phyloP scores from a whole-genome alignment of 495 filamentous ascomycete genomes.

The Lindgomyces ingoldianus region DNA sequence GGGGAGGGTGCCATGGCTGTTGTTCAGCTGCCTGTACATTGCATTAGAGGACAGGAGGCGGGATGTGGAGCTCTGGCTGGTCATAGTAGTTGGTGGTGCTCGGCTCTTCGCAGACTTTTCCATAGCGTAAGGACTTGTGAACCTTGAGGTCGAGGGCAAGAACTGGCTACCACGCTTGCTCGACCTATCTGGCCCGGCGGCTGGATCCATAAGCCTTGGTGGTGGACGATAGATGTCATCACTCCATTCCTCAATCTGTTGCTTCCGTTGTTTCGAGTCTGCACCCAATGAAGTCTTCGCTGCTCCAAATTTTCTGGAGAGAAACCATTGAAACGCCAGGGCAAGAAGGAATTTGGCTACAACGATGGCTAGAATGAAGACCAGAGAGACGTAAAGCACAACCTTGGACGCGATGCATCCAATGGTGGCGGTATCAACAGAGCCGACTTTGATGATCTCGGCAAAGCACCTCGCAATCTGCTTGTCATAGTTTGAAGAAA shows the following conservation, averaged over 20 bases:
- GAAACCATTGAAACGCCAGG: conserved; percentile 91
- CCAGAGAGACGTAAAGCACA: conserved; percentile 90
- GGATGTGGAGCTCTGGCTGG: conserved; percentile 81
- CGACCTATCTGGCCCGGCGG: conserved; percentile 57
- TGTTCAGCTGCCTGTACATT: conserved; percentile 70
- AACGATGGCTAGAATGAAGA: conserved; percentile 91
- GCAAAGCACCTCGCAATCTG: conserved; percentile 78
- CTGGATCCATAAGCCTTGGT: conserved; percentile 71
- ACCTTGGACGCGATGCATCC: conserved; percentile 98
- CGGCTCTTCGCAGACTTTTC: conserved; percentile 56
- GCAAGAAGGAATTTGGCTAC: conserved; percentile 86
- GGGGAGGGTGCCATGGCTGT: conserved; percentile 63
- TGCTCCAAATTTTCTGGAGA: conserved; percentile 78
- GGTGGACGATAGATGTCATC: conserved; percentile 95
- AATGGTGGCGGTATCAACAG: conserved; percentile 92
- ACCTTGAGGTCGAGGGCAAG: conserved; percentile 83
- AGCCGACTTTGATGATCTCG: conserved; percentile 92
- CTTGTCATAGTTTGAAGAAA: conserved; percentile 76
- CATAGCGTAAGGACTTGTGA: conserved; percentile 88
- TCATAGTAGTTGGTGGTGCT: conserved; percentile 84
- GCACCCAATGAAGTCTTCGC: conserved; percentile 67
- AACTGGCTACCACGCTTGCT: conserved; percentile 83
- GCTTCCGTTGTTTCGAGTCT: conserved; percentile 75
- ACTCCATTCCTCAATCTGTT: conserved; percentile 97
- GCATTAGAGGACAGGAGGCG: conserved; percentile 66